phyloP scores from a whole-genome alignment of 176 grass and related monocot genomes.

The Aechmea fasciata region DNA sequence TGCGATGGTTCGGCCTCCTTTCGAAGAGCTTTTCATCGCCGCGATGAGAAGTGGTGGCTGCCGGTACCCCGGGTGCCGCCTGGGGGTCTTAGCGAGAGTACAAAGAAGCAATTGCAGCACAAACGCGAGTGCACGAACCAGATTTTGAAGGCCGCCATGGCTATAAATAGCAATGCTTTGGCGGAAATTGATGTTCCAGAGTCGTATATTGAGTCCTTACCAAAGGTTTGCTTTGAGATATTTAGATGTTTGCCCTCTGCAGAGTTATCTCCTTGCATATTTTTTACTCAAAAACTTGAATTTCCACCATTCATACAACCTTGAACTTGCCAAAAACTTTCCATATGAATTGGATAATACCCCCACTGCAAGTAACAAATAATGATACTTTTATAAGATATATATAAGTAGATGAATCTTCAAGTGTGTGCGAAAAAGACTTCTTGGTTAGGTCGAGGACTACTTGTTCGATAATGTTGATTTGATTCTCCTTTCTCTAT shows the following conservation, averaged over 20 bases:
- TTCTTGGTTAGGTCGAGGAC: no score
- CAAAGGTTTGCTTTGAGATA: slow-evolving; percentile 43
- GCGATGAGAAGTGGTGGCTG: slow-evolving; percentile 98
- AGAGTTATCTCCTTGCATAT: neutral
- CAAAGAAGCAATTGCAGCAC: slow-evolving; percentile 59
- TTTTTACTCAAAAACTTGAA: neutral
- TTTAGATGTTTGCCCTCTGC: neutral
- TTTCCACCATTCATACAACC: neutral
- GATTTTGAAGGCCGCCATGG: slow-evolving; percentile 87
- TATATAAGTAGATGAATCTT: no score
- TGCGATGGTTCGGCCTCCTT: slow-evolving; percentile 67
- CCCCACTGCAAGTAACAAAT: neutral
- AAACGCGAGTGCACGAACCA: slow-evolving; percentile 66
- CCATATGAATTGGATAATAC: neutral
- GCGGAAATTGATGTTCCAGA: slow-evolving; percentile 89
- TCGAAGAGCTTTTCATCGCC: slow-evolving; percentile 29
- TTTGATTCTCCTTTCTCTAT: neutral
- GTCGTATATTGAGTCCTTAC: slow-evolving; percentile 63
- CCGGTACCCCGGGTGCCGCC: slow-evolving; percentile 54
- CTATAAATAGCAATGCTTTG: slow-evolving; percentile 78
- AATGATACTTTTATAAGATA: neutral
- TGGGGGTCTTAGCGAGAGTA: slow-evolving; percentile 45
- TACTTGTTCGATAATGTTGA: neutral
- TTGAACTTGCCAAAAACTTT: neutral
- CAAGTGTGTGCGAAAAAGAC: no score